Evolutionary conservation across 441 rosid genomes (phyloP).

Genomic region (Arabidopsis lyrata): DNA sequence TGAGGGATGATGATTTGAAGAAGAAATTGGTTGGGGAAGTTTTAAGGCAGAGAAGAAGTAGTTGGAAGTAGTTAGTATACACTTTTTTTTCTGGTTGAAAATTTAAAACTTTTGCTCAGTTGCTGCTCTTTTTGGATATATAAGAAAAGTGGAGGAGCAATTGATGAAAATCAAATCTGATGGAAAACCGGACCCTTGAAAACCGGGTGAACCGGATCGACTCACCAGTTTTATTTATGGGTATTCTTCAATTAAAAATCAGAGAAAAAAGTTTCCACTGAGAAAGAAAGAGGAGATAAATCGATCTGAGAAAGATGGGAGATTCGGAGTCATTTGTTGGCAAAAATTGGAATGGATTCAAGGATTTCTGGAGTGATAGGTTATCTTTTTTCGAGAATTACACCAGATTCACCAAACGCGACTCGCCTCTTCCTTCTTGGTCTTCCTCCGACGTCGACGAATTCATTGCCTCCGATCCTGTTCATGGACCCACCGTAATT

Average conservation of each 20-base stretch:
- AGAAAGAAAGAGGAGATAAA: too few species aligned
- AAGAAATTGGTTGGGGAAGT: slow-evolving; percentile 11
- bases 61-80: background rate
- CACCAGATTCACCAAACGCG: slow-evolving; percentile 61
- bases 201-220: too few species aligned
- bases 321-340: slow-evolving; percentile 52
- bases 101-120: background rate
- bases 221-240: too few species aligned
- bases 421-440: slow-evolving; percentile 78
- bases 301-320: slow-evolving; percentile 54
- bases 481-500: slow-evolving; percentile 80
- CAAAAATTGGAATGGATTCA: slow-evolving; percentile 62
- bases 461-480: slow-evolving; percentile 87
- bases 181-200: background rate
- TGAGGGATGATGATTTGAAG: background rate
- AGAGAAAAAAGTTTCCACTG: too few species aligned
- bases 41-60: slow-evolving; percentile 1
- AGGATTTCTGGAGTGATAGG: slow-evolving; percentile 73
- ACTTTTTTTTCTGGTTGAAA: background rate
- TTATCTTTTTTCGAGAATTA: slow-evolving; percentile 65
- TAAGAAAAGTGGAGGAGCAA: background rate
- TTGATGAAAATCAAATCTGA: background rate
- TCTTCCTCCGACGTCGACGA: slow-evolving; percentile 79
- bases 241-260: too few species aligned
- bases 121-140: background rate